Base-by-base conservation (phyloP, 2,329 filamentous ascomycete genomes). In the Sporothrix curviconia region DNA sequence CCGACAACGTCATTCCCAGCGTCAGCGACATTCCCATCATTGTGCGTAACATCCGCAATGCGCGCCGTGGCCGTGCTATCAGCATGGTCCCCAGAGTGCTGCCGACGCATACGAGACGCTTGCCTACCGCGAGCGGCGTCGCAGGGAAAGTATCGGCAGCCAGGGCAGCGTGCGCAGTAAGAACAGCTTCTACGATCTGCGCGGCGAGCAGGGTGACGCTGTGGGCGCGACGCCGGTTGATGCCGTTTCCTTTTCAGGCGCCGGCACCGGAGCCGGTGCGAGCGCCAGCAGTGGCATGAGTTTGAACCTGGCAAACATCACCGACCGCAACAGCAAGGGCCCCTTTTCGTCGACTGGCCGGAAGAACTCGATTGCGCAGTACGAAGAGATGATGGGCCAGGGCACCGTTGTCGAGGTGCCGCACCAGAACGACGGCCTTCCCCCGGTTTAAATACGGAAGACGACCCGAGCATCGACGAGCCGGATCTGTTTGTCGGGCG, bases 31-130 rank as follows among this genome's bases (percentile, higher is more conserved):
- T 97, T 22, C 90, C 92, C 3, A 81, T 83, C 32, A 84, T 96
- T 67, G 79, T 96, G 24, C 87, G 85, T 60, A 90, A 85, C 42
- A 89, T 97, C 46, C 85, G 92, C 64, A 81, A 80, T 32, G 76
- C 72, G 4, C 74, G 72, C 14, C 79, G 90, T 59, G 86, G 86
- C 60, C 83, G 94, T 53, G 87, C 91, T 32, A 84, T 97, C 34
- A 96, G 91, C 6, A 82, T 97, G 94, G 94, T 0, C 94, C 94
- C 1, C 94, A 97, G 72, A 96, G 92, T 46, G 92, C 92, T 60
- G 94, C 94, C 2, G 94, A 99, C 73, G 94, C 91, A 24, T 96
- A 96, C 72, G 94, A 99, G 74, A 90, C 91, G 19, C 78, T 99
- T 50, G 94, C 92, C 6, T 96, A 96, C 68, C 85, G 92, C 19